Percentiles rank a stretch among this genome's conserved stretches.
Conservation (phyloP, 208 protist species). For the Borovskyia barvae region DNA sequence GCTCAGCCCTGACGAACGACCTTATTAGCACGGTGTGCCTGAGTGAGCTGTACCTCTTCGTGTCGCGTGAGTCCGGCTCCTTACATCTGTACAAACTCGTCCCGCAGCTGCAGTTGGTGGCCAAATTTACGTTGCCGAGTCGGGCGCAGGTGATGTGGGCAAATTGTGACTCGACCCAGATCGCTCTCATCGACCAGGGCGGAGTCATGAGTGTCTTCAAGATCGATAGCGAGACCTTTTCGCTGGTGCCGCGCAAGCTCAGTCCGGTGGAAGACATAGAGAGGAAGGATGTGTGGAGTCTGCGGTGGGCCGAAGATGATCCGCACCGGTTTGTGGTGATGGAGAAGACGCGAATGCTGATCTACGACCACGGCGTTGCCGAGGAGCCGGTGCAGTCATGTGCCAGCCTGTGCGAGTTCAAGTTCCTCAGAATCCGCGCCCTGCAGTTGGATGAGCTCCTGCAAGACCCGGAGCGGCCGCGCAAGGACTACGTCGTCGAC, state of each 20-base stretch:
- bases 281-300: constrained; percentile 95
- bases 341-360: constrained; percentile 94
- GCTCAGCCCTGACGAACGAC: constrained; percentile 86
- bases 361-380: constrained; percentile 85
- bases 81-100: constrained; percentile 89
- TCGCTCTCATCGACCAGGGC: constrained; percentile 91
- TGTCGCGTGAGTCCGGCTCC: constrained; percentile 89
- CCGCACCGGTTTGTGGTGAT: constrained; percentile 93
- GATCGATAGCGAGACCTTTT: constrained; percentile 55
- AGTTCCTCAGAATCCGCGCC: constrained; percentile 82
- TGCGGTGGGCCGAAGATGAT: constrained; percentile 93
- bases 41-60: constrained; percentile 77
- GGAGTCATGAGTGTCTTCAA: constrained; percentile 74
- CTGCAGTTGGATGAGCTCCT: constrained; percentile 95
- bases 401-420: constrained; percentile 94
- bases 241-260: constrained; percentile 60
- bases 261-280: constrained; percentile 74
- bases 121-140: constrained; percentile 69
- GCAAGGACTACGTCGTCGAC: constrained; percentile 81
- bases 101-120: constrained; percentile 78
- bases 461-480: constrained; percentile 86
- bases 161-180: constrained; percentile 90
- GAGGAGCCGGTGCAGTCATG: constrained; percentile 91
- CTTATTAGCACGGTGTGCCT: constrained; percentile 88
- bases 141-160: constrained; percentile 82